Evolutionary conservation across 306 rosid species (phyloP), one percentile per base, ranked within the genome.

Genomic region (Begonia masoniana): DNA sequence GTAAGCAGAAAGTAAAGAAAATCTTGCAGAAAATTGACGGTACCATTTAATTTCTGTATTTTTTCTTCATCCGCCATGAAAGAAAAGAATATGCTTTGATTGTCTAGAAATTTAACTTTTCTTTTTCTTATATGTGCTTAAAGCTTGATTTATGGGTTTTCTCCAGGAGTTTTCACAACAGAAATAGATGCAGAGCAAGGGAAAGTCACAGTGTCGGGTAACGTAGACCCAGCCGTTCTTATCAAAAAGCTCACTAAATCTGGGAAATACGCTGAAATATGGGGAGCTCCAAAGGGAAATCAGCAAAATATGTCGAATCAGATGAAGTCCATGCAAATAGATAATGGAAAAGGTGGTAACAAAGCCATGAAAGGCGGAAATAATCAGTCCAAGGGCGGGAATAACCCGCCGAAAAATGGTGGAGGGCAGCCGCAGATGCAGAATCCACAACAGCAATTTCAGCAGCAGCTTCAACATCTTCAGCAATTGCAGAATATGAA

Each of bases 181-280:
- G 88, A 86, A 50, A 76, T 92, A 53, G 95, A 92, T 71, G 65
- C 96, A 5, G 99, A 92, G 1, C 96, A 75, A n/a, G 99, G 99
- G 39, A 92, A 71, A 62, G 99, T 92, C 41, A 81, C 86, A 0
- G 88, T 92, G 13, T 77, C 96, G 0, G 95, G 99, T 17, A 86
- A 74, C 78, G 93, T 86, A 2, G 99, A 92, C 77, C 86, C 96
- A 1, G 62, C 73, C 1, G 56, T 92, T 52, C 84, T 92, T 57
- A 83, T 92, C 58, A 92, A 77, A 86, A 92, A 83, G 80, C 87
- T 92, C 17, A 41, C 70, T 0, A 92, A 92, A 63, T 92, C 99
- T 9, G 96, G 96, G 17, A 92, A 92, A 57, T 87, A 81, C 71
- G 99, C 96, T 16, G 88, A 81, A 69, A 56, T 81, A 10, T 92